Base-by-base conservation (phyloP, 2,329 filamentous ascomycete species). In the Epichloe sibirici region DNA sequence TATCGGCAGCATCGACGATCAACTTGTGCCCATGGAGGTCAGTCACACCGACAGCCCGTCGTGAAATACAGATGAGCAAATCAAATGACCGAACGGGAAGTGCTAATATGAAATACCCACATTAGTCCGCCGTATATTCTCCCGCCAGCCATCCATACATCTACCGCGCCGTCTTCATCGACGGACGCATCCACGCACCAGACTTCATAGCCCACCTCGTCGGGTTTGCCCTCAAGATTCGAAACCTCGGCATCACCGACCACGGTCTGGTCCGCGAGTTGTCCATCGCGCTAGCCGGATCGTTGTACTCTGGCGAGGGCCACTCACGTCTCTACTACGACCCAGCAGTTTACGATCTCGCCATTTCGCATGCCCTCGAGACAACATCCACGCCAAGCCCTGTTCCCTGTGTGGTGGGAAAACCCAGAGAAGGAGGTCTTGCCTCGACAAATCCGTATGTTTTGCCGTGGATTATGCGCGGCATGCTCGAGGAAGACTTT, bases 291-390 rank as follows among this genome's bases (percentile, higher is more conserved):
- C 77, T 98, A 2, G 93, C 93, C 0, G 93, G 93, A 28, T 94
- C 87, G 53, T 75, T 98, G 0, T 96, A 96, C 63, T 83, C 83
- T 8, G 93, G 93, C 45, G 91, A 95, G 63, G 93, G 93, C 2
- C 93, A 98, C 69, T 95, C 89, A 5, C 81, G 90, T 44, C 79
- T 98, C 4, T 97, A 98, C 66, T 90, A 94, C 60, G 93, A 98
- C 52, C 77, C 83, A 5, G 80, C 82, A 42, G 86, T 97, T 21
- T 98, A 97, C 66, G 81, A 86, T 59, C 77, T 91, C 51, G 85
- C 86, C 11, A 74, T 91, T 39, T 73, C 82, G 44, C 86, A 88
- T 63, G 75, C 86, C 1, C 74, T 91, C 4, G 85, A 91, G 68
- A 91, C 86, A 1, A 82, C 81, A 1, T 70, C 71, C 9, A 68